Percentiles rank a stretch among this genome's conserved stretches.
Evolutionary conservation across 257 asterid species (phyloP).

Genomic region (Solanum piurae): DNA sequence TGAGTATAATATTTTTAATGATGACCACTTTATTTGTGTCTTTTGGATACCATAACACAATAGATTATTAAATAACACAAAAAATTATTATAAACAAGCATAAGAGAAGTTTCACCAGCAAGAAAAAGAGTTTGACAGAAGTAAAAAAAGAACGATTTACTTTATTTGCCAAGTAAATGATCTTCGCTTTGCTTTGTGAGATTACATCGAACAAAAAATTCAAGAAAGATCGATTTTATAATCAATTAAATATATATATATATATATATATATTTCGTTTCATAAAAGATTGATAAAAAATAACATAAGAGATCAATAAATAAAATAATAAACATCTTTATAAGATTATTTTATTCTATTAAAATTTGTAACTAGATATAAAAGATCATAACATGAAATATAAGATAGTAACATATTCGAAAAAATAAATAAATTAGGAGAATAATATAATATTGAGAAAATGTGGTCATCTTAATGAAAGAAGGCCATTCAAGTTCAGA

Average conservation of each 20-base stretch:
- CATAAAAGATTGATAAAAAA: too few relatives aligned
- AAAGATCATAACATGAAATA: neutral
- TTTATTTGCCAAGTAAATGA: neutral
- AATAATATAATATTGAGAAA: neutral
- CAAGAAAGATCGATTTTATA: too few relatives aligned
- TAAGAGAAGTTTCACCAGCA: too few relatives aligned
- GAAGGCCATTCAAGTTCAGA: neutral
- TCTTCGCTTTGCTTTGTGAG: too few relatives aligned
- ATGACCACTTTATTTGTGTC: slow-evolving; percentile 7
- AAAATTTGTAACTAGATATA: neutral
- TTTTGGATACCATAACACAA: neutral
- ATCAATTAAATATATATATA: too few relatives aligned
- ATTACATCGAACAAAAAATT: too few relatives aligned
- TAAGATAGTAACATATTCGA: too few relatives aligned
- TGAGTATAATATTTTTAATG: neutral
- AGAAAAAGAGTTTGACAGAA: too few relatives aligned
- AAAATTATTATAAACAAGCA: neutral
- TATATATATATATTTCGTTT: too few relatives aligned
- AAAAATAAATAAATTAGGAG: too few relatives aligned
- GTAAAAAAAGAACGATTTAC: too few relatives aligned
- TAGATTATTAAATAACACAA: neutral
- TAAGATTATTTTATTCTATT: neutral
- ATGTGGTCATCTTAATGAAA: neutral
- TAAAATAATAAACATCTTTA: neutral
- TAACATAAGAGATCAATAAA: neutral